These are phyloP conservation scores for Candida gorgasii DNA, from an alignment of 805 yeast species.

Conservation along the genomic window DNA sequence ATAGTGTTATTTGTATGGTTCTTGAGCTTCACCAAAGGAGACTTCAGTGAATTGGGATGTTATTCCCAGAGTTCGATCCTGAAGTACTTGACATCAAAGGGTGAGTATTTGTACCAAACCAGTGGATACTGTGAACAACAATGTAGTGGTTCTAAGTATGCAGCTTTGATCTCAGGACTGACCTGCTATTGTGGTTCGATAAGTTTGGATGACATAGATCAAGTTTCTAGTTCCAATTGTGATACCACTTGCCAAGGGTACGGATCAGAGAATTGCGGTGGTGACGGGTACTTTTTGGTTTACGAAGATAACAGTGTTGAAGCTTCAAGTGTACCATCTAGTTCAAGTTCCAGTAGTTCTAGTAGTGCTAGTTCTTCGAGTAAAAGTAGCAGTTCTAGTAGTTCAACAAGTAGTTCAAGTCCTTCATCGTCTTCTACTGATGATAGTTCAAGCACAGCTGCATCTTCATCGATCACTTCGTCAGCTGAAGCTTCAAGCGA, in stretches of 20 bases:
- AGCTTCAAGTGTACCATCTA: conserved; percentile 17
- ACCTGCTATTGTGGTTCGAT: conserved; percentile 42
- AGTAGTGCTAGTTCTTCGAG: conserved; percentile 9
- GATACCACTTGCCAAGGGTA: conserved; percentile 38
- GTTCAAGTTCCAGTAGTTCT: conserved; percentile 14
- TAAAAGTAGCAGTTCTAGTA: conserved; percentile 12
- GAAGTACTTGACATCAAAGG: conserved; percentile 38
- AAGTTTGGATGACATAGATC: conserved; percentile 23
- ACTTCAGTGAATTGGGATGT: conserved; percentile 24
- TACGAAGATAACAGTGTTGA: conserved; percentile 23
- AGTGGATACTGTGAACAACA: conserved; percentile 53
- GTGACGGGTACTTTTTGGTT: conserved; percentile 32
- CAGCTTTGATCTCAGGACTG: conserved; percentile 36
- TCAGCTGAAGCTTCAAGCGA: neutral
- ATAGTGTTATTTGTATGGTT: conserved; percentile 2
- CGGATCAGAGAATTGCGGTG: conserved; percentile 41
- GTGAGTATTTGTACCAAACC: conserved; percentile 59
- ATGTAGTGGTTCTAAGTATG: conserved; percentile 48
- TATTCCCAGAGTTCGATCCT: conserved; percentile 28
- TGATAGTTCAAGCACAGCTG: conserved; percentile 6
- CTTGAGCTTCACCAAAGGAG: neutral
- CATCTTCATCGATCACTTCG: conserved; percentile 2
- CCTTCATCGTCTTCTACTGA: conserved; percentile 1
- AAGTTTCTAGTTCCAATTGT: conserved; percentile 29
- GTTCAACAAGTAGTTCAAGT: conserved; percentile 7